Evolutionary conservation across 768 basidiomycete species (phyloP).

Genomic region (Gloeopeniophorella convolvens): DNA sequence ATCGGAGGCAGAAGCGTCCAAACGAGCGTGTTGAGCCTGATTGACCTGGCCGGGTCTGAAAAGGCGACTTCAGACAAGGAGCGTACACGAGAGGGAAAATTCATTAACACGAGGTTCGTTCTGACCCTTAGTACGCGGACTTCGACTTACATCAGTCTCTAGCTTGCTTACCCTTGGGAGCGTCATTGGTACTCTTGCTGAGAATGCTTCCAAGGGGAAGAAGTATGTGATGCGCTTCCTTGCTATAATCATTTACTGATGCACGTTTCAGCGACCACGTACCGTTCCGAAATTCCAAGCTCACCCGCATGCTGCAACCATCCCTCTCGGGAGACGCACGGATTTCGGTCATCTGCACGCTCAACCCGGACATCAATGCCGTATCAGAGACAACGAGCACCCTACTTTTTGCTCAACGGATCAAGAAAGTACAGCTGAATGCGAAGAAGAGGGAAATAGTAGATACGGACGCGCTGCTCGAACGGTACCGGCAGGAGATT

Average conservation of each 20-base stretch:
- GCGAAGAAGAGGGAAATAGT: conserved; percentile 93
- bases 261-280: conserved; percentile 65
- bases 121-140: not conserved
- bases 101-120: conserved; percentile 82
- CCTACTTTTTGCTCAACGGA: conserved; percentile 82
- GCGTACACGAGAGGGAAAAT: conserved; percentile 91
- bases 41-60: conserved; percentile 95
- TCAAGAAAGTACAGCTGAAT: conserved; percentile 85
- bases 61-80: conserved; percentile 95
- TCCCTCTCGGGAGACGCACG: conserved; percentile 93
- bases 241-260: conserved; percentile 2
- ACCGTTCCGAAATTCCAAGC: conserved; percentile 91
- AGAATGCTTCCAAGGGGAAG: conserved; percentile 76
- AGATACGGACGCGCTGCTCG: conserved; percentile 88
- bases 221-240: conserved; percentile 33
- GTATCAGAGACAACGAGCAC: conserved; percentile 85
- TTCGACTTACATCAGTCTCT: conserved; percentile 1
- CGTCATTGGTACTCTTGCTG: conserved; percentile 87
- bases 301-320: conserved; percentile 91
- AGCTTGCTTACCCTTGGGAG: conserved; percentile 89
- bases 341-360: conserved; percentile 93
- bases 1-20: conserved; percentile 76
- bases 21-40: conserved; percentile 75
- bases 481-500: conserved; percentile 91
- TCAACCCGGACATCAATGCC: conserved; percentile 79